Base-by-base conservation (phyloP, 164 flowering plant species). In the Saururus chinensis region DNA sequence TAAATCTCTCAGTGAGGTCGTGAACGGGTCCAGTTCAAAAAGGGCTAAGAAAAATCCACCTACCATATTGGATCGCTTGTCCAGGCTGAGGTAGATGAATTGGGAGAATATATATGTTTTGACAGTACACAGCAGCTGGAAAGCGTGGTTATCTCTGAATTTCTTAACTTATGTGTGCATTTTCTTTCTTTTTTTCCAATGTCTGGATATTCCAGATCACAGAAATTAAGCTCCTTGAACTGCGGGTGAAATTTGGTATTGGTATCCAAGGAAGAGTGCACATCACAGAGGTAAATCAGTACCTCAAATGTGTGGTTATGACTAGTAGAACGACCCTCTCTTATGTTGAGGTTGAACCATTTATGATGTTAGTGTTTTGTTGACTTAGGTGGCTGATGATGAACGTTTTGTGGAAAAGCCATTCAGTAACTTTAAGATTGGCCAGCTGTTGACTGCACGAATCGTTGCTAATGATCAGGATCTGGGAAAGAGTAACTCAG, bases 211-310 rank as follows among this genome's bases (percentile, higher is more conserved):
- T 48, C 17, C 83, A 92, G 97, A 81, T 93, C 68, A 86, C 84
- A 61, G 93, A 89, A 48, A 77, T 84, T 59, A 87, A 69, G 76
- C 84, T 85, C 60, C 80, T 84, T 56, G 97, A 91, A 70, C 56
- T 95, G 64, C 76, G 81, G 59, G 24, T 91, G 65, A 89, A 87
- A 74, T 95, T 95, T 77, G 96, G 99, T 59, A 53, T 71, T 72
- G 83, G 86, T 62, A 78, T 82, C 23, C 83, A 63, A 55, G 99
- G 97, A 57, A 80, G 96, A 66, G 68, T 95, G 53, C 95, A 91
- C 69, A 76, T 95, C 66, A 91, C 99, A 51, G 99, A 95, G 95
- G 97, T 93, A 30, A 20, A 23, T 1, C 4, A 23, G n/a, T 23
- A 6, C 57, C 2, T 55, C 35, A 45, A 45, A 30, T 6, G 6